phyloP scores from a whole-genome alignment of 371 early-diverging fungal genomes.

The Umbelopsis sp. region DNA sequence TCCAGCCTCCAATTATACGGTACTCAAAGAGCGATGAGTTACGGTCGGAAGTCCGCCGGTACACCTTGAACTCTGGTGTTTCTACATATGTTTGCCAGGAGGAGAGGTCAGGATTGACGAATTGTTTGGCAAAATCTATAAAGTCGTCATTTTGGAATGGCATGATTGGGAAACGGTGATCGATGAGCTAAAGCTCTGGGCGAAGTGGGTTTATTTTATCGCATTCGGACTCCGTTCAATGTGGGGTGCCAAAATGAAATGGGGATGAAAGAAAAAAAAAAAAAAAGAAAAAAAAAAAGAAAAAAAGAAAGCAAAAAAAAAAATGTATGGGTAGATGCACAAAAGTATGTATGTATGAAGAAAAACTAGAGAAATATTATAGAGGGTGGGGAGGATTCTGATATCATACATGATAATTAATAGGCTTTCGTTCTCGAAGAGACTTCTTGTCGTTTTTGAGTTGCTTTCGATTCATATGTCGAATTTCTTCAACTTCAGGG shows the following conservation, averaged over 20 bases:
- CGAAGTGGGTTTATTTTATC: neutral
- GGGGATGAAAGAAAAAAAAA: constrained; percentile 8
- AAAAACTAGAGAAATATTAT: neutral
- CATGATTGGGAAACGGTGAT: constrained; percentile 4
- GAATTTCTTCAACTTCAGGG: too few relatives aligned
- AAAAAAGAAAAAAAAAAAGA: neutral
- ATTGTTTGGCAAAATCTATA: constrained; percentile 11
- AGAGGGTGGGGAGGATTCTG: neutral
- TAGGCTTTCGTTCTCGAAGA: neutral
- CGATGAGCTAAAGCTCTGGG: neutral
- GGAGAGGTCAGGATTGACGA: constrained; percentile 5
- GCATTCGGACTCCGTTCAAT: neutral
- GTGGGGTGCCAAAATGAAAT: neutral
- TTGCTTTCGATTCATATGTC: too few relatives aligned
- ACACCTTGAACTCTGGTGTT: constrained; percentile 30
- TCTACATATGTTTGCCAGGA: constrained; percentile 36
- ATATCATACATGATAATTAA: constrained; percentile 14
- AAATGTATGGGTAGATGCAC: too few relatives aligned
- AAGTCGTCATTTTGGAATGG: constrained; percentile 12
- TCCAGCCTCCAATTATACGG: constrained; percentile 34
- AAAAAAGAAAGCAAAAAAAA: neutral
- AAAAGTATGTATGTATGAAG: neutral
- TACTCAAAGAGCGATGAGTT: constrained; percentile 33
- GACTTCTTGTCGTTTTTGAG: neutral
- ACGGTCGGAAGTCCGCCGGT: constrained; percentile 28